A percentile compares a stretch with the other conserved stretches of the same genome.
phyloP scores from a whole-genome alignment of 2,329 filamentous ascomycete species.

The Fusarium fujikuroi region DNA sequence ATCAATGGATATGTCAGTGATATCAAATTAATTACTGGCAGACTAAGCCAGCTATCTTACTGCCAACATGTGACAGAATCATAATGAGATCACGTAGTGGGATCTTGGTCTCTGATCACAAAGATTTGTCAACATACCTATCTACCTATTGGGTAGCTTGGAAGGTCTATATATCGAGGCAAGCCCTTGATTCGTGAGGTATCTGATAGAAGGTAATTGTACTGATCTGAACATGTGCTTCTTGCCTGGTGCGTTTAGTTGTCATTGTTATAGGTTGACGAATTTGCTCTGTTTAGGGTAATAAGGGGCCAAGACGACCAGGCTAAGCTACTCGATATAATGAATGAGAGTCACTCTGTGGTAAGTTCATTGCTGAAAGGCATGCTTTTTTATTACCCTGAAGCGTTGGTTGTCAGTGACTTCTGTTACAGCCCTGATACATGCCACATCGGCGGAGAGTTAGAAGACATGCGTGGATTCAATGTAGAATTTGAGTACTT shows the following conservation, averaged over 20 bases:
- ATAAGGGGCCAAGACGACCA: neutral
- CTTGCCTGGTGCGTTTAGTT: neutral
- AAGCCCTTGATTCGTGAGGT: neutral
- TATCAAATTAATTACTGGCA: neutral
- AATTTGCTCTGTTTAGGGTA: neutral
- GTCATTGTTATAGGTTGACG: too few relatives aligned
- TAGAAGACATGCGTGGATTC: neutral
- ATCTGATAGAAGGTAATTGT: neutral
- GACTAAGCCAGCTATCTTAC: neutral
- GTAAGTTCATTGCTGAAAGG: neutral
- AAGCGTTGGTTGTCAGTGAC: neutral
- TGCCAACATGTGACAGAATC: neutral
- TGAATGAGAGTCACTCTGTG: neutral
- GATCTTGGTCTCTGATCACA: neutral
- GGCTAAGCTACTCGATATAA: neutral
- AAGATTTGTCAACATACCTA: neutral
- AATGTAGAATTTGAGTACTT: too few relatives aligned
- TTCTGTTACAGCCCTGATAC: neutral
- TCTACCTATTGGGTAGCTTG: neutral
- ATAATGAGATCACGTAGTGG: neutral
- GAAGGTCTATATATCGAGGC: too few relatives aligned
- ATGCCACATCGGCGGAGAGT: neutral
- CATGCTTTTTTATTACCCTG: neutral
- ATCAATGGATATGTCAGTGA: constrained; percentile 22
- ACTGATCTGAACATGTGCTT: neutral